These are phyloP conservation scores for Durotheca rogersii DNA, from an alignment of 495 filamentous ascomycete species.

Conservation along the genomic window DNA sequence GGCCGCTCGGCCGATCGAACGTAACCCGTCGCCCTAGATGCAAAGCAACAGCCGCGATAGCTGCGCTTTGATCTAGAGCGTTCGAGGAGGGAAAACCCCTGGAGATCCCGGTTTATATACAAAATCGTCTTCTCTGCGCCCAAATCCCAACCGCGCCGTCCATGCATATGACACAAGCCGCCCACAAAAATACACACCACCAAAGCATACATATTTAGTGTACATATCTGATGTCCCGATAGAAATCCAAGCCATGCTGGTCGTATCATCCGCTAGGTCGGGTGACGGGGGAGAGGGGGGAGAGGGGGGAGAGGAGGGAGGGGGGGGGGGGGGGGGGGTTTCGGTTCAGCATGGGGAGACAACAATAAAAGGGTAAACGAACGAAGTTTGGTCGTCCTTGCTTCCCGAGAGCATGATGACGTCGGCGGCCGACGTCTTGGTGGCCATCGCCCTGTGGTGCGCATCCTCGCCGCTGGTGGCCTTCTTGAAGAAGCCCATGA, in stretches of 20 bases:
- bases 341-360: conserved; percentile 29
- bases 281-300: conserved; percentile 5
- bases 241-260: neutral
- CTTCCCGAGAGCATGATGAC: conserved; percentile 97
- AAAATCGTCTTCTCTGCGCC: conserved; percentile 5
- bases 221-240: neutral
- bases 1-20: conserved; percentile 41
- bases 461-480: conserved; percentile 81
- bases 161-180: neutral
- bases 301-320: conserved; percentile 11
- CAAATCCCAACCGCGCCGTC: neutral
- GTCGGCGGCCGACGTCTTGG: conserved; percentile 93
- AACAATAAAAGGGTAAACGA: conserved; percentile 52
- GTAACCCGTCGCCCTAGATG: conserved; percentile 57
- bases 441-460: conserved; percentile 74
- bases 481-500: conserved; percentile 90
- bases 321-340: conserved; percentile 11
- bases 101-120: conserved; percentile 18
- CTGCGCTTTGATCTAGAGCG: conserved; percentile 45
- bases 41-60: conserved; percentile 43
- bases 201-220: neutral
- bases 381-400: conserved; percentile 95
- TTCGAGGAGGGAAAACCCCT: conserved; percentile 23
- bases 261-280: neutral
- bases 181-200: neutral